Evolutionary conservation across 768 basidiomycete species (phyloP).

Genomic region (Filobasidium wieringae): DNA sequence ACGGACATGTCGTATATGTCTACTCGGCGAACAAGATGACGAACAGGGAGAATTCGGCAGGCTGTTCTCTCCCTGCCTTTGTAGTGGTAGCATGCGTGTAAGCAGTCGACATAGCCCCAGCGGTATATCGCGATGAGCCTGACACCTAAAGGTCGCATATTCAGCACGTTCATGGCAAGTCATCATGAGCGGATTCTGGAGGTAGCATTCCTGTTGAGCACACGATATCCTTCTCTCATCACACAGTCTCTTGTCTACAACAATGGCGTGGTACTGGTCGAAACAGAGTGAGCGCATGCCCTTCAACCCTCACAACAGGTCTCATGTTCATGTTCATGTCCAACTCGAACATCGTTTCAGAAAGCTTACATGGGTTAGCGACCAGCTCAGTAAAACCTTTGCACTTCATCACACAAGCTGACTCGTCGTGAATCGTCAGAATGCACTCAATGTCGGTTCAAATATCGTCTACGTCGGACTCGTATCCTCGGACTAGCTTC

Average conservation of each 20-base stretch:
- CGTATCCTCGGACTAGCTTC: slow-evolving; percentile 13
- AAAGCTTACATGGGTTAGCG: slow-evolving; percentile 4
- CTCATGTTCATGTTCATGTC: background rate
- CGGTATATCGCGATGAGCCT: background rate
- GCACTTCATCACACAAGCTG: background rate
- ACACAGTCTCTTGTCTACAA: slow-evolving; percentile 1
- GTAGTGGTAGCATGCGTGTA: slow-evolving; percentile 11
- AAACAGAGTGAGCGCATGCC: slow-evolving; percentile 2
- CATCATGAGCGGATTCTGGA: background rate
- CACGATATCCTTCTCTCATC: background rate
- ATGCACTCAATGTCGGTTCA: slow-evolving; percentile 12
- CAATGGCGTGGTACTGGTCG: slow-evolving; percentile 13
- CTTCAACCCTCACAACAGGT: background rate
- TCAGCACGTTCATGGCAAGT: slow-evolving; percentile 11
- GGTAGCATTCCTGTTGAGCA: background rate
- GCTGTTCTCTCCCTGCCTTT: slow-evolving; percentile 12
- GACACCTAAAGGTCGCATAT: background rate
- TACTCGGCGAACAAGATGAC: background rate
- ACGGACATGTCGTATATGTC: slow-evolving; percentile 12
- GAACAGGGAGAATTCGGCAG: slow-evolving; percentile 10
- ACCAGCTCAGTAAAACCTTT: background rate
- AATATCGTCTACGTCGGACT: slow-evolving; percentile 12
- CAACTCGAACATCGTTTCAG: background rate
- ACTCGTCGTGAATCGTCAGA: background rate
- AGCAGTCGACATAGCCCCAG: background rate